Conservation (phyloP, 805 yeast species). For the Cyberlindnera americana region DNA sequence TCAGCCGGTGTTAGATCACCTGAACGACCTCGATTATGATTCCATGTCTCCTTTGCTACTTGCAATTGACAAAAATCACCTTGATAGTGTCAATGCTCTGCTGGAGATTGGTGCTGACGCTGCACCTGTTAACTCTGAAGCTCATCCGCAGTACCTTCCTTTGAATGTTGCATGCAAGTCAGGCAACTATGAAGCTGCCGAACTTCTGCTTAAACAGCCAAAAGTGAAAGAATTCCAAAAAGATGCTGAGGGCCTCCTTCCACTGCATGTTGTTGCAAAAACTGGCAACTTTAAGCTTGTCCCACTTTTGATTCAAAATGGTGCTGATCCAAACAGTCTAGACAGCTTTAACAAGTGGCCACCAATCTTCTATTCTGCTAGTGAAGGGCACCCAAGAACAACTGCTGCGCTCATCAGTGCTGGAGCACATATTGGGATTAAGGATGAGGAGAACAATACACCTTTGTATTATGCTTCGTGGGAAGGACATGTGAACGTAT, state of each 20-base stretch:
- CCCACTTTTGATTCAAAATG: slow-evolving; percentile 62
- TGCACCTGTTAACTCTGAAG: slow-evolving; percentile 44
- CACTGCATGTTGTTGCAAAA: slow-evolving; percentile 84
- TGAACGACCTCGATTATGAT: slow-evolving; percentile 56
- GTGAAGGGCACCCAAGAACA: slow-evolving; percentile 73
- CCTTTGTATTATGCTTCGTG: slow-evolving; percentile 89
- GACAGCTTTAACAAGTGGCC: slow-evolving; percentile 94
- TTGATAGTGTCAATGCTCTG: slow-evolving; percentile 48
- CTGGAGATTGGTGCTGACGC: slow-evolving; percentile 46
- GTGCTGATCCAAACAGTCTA: slow-evolving; percentile 69
- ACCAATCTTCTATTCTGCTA: slow-evolving; percentile 85
- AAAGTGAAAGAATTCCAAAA: slow-evolving; percentile 40
- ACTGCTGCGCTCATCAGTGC: slow-evolving; percentile 65
- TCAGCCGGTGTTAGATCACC: slow-evolving; percentile 24
- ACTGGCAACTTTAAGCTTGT: slow-evolving; percentile 74
- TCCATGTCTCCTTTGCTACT: slow-evolving; percentile 80
- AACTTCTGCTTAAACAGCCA: slow-evolving; percentile 35
- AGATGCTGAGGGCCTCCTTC: slow-evolving; percentile 85
- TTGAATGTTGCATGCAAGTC: slow-evolving; percentile 85
- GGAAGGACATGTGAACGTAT: slow-evolving; percentile 86
- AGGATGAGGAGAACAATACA: slow-evolving; percentile 76
- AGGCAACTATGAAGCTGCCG: slow-evolving; percentile 71
- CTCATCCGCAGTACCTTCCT: slow-evolving; percentile 64
- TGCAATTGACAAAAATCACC: slow-evolving; percentile 68
- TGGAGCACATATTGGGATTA: slow-evolving; percentile 65